These are phyloP conservation scores for Heterobasidion occidentale DNA, from an alignment of 1,284 basidiomycete species.

Conservation along the genomic window DNA sequence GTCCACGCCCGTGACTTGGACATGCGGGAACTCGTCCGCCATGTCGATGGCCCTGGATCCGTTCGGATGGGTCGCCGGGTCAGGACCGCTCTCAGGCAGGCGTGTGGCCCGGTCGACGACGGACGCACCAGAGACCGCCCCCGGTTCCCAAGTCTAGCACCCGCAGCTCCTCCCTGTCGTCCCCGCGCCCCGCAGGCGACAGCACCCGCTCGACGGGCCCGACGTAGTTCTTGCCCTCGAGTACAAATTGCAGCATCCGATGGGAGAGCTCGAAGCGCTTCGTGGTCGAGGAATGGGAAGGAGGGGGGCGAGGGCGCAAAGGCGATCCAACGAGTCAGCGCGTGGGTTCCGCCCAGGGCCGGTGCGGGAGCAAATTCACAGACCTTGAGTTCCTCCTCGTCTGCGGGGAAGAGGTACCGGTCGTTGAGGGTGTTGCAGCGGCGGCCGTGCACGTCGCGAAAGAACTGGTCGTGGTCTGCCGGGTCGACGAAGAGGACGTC, in stretches of 20 bases:
- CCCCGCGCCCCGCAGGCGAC: conserved; percentile 14
- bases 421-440: conserved; percentile 41
- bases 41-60: conserved; percentile 50
- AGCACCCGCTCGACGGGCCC: conserved; percentile 53
- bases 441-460: conserved; percentile 38
- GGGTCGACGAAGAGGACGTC: conserved; percentile 26
- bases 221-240: conserved; percentile 51
- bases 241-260: conserved; percentile 56
- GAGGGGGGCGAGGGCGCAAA: neutral
- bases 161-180: conserved; percentile 22
- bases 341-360: neutral
- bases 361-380: neutral
- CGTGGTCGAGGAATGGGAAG: conserved; percentile 2
- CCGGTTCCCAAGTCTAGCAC: conserved; percentile 66
- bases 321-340: neutral
- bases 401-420: conserved; percentile 52
- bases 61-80: neutral
- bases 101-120: conserved; percentile 2
- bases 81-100: neutral
- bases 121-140: conserved; percentile 45
- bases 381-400: conserved; percentile 54
- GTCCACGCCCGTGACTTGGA: conserved; percentile 60
- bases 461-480: conserved; percentile 42
- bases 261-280: conserved; percentile 58
- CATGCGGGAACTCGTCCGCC: conserved; percentile 61